Percentiles rank a stretch among this genome's conserved stretches.
Conservation (phyloP, 768 basidiomycete species). For the Thelephora aurantiotincta region DNA sequence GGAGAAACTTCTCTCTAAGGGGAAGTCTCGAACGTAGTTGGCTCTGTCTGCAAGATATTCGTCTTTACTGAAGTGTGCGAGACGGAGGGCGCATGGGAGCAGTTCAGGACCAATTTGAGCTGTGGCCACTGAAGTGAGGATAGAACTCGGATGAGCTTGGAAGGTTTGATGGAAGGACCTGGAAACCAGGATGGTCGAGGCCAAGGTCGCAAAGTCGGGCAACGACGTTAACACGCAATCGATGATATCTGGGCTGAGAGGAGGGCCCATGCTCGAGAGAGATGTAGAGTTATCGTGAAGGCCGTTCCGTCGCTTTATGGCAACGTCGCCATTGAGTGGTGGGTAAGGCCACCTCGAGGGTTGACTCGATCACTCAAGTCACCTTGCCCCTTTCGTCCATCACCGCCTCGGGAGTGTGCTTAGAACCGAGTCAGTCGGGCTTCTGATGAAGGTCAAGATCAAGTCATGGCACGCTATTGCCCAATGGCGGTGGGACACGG, state of each 20-base stretch:
- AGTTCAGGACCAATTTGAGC: slow-evolving; percentile 18
- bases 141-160: slow-evolving; percentile 16
- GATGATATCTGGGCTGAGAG: slow-evolving; percentile 18
- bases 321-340: too few species aligned
- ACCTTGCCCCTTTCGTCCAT: too few species aligned
- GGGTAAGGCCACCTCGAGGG: too few species aligned
- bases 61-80: slow-evolving; percentile 10
- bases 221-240: slow-evolving; percentile 16
- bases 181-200: slow-evolving; percentile 14
- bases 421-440: too few species aligned
- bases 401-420: too few species aligned
- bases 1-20: not conserved
- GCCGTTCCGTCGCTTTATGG: too few species aligned
- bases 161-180: slow-evolving; percentile 19
- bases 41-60: not conserved
- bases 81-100: slow-evolving; percentile 14
- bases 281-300: too few species aligned
- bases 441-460: slow-evolving; percentile 65
- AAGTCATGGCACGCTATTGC: slow-evolving; percentile 85
- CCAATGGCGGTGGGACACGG: slow-evolving; percentile 75
- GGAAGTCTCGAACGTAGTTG: not conserved
- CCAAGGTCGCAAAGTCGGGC: slow-evolving; percentile 17
- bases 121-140: slow-evolving; percentile 16
- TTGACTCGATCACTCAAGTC: too few species aligned
- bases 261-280: too few species aligned